Evolutionary conservation across 2,329 filamentous ascomycete species (phyloP).

Genomic region (Penicillium italicum): DNA sequence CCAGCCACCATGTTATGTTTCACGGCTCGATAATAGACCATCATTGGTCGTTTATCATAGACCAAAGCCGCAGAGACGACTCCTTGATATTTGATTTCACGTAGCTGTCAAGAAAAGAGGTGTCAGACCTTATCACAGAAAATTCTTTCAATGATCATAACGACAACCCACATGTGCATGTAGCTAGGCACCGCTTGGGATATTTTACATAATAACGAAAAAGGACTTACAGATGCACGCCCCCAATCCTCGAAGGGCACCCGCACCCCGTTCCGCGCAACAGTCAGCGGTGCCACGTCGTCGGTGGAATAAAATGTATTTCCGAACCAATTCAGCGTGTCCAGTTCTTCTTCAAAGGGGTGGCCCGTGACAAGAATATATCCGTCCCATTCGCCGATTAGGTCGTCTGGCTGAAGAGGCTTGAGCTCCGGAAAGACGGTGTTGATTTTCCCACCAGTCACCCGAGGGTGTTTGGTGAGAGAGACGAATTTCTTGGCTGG

Average conservation of each 20-base stretch:
- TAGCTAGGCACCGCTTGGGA: background rate
- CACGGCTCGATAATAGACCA: constrained; percentile 15
- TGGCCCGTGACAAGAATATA: constrained; percentile 28
- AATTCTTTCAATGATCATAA: too few relatives aligned
- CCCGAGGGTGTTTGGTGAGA: constrained; percentile 6
- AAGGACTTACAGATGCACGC: constrained; percentile 10
- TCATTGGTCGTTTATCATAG: constrained; percentile 14
- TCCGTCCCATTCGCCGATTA: constrained; percentile 32
- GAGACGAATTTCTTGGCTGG: constrained; percentile 11
- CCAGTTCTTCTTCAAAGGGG: constrained; percentile 20
- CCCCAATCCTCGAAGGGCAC: constrained; percentile 16
- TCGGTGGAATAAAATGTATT: constrained; percentile 29
- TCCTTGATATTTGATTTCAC: constrained; percentile 15
- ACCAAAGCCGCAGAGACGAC: constrained; percentile 15
- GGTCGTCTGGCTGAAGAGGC: constrained; percentile 20
- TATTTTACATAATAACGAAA: background rate
- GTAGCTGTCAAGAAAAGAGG: constrained; percentile 1
- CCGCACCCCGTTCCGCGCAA: constrained; percentile 13
- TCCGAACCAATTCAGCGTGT: constrained; percentile 30
- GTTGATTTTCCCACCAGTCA: constrained; percentile 1
- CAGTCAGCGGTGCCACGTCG: constrained; percentile 32
- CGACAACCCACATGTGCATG: background rate
- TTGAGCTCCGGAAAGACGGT: constrained; percentile 13
- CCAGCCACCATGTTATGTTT: constrained; percentile 12
- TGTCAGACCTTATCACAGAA: background rate